Conservation (phyloP, 352 stramenopile genomes). For the Pythium biforme region DNA sequence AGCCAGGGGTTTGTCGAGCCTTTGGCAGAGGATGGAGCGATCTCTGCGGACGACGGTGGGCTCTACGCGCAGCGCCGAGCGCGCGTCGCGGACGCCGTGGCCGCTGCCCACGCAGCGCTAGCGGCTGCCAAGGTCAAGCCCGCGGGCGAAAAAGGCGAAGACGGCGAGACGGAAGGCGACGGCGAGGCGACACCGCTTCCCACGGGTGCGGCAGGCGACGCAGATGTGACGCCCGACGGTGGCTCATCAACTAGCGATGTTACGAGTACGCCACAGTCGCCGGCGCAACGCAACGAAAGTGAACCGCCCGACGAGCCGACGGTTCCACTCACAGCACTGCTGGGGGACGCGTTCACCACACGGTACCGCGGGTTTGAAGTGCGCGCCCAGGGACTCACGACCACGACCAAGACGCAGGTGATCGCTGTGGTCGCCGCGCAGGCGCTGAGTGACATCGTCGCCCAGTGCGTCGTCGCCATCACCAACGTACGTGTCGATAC, state of each 20-base stretch:
- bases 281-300: slow-evolving; percentile 35
- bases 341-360: slow-evolving; percentile 29
- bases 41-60: background rate
- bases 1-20: background rate
- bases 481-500: slow-evolving; percentile 52
- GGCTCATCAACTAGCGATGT: background rate
- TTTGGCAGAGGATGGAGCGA: background rate
- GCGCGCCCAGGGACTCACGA: background rate
- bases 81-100: slow-evolving; percentile 19
- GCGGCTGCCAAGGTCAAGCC: background rate
- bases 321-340: slow-evolving; percentile 32
- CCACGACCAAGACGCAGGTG: slow-evolving; percentile 33
- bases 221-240: background rate
- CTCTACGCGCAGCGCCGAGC: slow-evolving; percentile 1
- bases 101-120: background rate
- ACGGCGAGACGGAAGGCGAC: background rate
- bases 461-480: slow-evolving; percentile 61
- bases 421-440: slow-evolving; percentile 49
- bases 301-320: slow-evolving; percentile 33
- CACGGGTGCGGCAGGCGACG: background rate
- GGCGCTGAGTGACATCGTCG: slow-evolving; percentile 42
- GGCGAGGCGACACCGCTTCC: background rate
- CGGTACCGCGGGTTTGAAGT: slow-evolving; percentile 36
- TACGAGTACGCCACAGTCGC: background rate
- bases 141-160: slow-evolving; percentile 4